A percentile compares a stretch with the other conserved stretches of the same genome.
These are phyloP conservation scores for Aquilaria yunnanensis DNA, from an alignment of 345 rosid genomes.

Conservation along the genomic window DNA sequence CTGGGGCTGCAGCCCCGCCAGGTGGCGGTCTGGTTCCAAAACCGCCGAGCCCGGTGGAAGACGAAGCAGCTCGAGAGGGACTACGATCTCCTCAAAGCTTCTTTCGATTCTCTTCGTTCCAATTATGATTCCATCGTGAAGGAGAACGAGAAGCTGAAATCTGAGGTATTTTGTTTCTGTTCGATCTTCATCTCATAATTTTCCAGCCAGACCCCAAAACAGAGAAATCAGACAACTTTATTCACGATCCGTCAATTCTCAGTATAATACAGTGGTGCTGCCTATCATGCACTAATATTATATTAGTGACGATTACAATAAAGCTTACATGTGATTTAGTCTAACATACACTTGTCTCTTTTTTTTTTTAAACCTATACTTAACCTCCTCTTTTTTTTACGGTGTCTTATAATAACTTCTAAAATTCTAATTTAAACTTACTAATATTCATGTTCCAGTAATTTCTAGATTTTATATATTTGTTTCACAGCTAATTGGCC, in stretches of 20 bases:
- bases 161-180: conserved; percentile 43
- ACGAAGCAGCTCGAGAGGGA: conserved; percentile 90
- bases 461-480: no score
- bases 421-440: no score
- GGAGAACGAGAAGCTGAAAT: conserved; percentile 63
- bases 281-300: no score
- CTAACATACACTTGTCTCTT: no score
- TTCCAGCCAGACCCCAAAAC: neutral
- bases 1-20: conserved; percentile 89
- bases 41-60: conserved; percentile 95
- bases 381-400: no score
- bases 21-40: conserved; percentile 98
- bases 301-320: neutral
- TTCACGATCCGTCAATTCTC: no score
- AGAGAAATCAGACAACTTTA: no score
- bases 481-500: no score
- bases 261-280: no score
- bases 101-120: conserved; percentile 64
- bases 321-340: neutral
- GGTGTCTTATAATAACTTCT: no score
- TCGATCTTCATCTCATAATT: neutral
- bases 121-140: conserved; percentile 46
- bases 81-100: conserved; percentile 71
- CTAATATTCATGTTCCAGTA: no score
- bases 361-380: no score